Evolutionary conservation across 306 rosid genomes (phyloP).

Genomic region (Vigna mungo): DNA sequence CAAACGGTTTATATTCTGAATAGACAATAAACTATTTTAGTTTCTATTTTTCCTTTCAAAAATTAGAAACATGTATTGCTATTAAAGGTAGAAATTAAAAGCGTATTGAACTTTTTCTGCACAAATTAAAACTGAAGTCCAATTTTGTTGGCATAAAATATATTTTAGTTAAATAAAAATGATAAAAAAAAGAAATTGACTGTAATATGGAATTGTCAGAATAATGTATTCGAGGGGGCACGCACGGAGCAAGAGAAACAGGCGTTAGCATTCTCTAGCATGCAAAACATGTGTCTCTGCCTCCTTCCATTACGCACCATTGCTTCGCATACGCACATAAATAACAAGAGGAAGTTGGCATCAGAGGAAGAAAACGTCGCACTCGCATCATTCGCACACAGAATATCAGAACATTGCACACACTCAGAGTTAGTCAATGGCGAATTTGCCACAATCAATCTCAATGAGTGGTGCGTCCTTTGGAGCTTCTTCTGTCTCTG

Average conservation of each 20-base stretch:
- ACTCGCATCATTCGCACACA: neutral
- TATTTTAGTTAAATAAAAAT: neutral
- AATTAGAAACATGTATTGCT: too few species aligned
- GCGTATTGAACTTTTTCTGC: too few species aligned
- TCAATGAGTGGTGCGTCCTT: constrained; percentile 51
- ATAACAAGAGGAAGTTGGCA: neutral
- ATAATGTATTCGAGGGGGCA: neutral
- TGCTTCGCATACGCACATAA: neutral
- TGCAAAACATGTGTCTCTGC: constrained; percentile 19
- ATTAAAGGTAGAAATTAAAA: too few species aligned
- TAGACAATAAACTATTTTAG: too few species aligned
- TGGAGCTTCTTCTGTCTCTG: constrained; percentile 44
- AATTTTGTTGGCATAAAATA: neutral
- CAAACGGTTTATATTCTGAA: too few species aligned
- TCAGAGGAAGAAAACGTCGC: neutral
- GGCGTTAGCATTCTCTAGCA: neutral
- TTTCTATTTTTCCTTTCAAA: too few species aligned
- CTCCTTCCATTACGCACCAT: neutral
- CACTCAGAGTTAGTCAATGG: neutral
- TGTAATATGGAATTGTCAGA: neutral
- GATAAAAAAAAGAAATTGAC: too few species aligned
- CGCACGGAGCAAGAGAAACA: neutral
- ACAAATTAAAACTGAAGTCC: too few species aligned
- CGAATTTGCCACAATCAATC: constrained; percentile 25
- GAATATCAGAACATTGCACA: neutral